Evolutionary conservation across 495 filamentous ascomycete species (phyloP).

Genomic region (Aspergillus saccharolyticus): DNA sequence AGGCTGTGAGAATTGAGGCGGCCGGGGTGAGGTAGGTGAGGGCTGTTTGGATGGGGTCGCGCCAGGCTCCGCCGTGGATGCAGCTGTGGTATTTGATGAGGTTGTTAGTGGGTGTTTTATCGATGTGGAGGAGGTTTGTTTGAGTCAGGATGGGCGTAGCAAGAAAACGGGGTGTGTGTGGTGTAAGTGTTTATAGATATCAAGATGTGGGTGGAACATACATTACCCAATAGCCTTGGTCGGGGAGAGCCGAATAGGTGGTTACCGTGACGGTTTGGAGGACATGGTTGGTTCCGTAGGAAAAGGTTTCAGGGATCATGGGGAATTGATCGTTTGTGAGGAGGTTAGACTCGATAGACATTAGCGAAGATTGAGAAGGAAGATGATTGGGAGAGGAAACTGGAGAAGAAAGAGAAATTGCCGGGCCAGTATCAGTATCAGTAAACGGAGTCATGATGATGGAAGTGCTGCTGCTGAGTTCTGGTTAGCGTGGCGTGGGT

Average conservation of each 20-base stretch:
- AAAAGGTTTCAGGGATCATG: conserved; percentile 24
- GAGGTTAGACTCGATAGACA: not conserved
- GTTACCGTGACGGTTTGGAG: conserved; percentile 33
- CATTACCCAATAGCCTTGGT: conserved; percentile 45
- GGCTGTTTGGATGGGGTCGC: conserved; percentile 61
- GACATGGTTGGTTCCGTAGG: conserved; percentile 26
- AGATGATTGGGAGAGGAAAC: not conserved
- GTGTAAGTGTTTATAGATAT: too few relatives aligned
- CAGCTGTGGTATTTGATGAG: conserved; percentile 40
- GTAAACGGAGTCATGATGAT: not conserved
- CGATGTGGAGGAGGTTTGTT: not conserved
- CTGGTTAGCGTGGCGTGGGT: not conserved
- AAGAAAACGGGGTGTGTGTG: not conserved
- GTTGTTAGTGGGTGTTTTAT: not conserved
- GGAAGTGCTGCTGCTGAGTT: not conserved
- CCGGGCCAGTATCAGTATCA: not conserved
- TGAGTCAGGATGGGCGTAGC: not conserved
- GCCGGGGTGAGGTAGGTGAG: conserved; percentile 42
- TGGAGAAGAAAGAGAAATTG: not conserved
- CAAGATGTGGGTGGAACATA: conserved; percentile 22
- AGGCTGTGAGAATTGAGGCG: conserved; percentile 39
- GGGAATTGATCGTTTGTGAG: conserved; percentile 8
- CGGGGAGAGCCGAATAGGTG: conserved; percentile 11
- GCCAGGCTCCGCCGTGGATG: conserved; percentile 89
- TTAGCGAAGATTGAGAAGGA: not conserved